A percentile compares a stretch with the other conserved stretches of the same genome.
Evolutionary conservation across 2,329 filamentous ascomycete species (phyloP).

Genomic region (Alternaria panax): DNA sequence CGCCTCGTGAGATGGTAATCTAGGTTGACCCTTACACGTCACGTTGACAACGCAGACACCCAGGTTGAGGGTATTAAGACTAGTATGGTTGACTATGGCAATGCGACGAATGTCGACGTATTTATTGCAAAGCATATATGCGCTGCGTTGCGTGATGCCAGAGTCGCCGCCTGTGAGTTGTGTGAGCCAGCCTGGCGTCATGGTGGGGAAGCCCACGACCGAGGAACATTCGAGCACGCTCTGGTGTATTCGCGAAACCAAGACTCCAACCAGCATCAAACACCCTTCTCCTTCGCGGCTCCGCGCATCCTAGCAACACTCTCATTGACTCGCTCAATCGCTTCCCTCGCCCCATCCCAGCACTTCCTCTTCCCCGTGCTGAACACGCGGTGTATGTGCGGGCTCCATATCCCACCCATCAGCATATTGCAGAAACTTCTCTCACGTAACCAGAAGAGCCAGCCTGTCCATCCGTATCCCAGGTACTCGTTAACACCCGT

Average conservation of each 20-base stretch:
- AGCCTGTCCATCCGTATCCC: conserved; percentile 52
- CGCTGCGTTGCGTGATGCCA: not conserved
- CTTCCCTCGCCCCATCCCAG: conserved; percentile 53
- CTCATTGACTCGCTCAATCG: conserved; percentile 41
- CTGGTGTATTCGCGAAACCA: conserved; percentile 7
- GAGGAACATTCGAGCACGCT: conserved; percentile 19
- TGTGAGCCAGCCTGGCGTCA: conserved; percentile 12
- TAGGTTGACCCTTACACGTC: conserved; percentile 2
- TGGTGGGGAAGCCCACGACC: conserved; percentile 13
- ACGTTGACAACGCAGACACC: conserved; percentile 2
- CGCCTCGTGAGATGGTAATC: conserved; percentile 9
- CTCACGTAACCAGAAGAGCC: conserved; percentile 55
- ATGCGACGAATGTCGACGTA: not conserved
- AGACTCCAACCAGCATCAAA: not conserved
- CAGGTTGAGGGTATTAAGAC: not conserved
- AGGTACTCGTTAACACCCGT: conserved; percentile 52
- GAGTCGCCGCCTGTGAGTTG: not conserved
- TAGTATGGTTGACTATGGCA: not conserved
- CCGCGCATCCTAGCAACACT: conserved; percentile 1
- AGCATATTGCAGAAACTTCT: conserved; percentile 49
- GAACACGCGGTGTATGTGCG: conserved; percentile 54
- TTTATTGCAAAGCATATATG: not conserved
- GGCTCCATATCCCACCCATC: conserved; percentile 53
- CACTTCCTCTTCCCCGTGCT: conserved; percentile 47
- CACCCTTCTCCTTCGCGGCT: conserved; percentile 5